These are phyloP conservation scores for Aspergillus neoniger DNA, from an alignment of 2,329 filamentous ascomycete genomes.

Conservation along the genomic window DNA sequence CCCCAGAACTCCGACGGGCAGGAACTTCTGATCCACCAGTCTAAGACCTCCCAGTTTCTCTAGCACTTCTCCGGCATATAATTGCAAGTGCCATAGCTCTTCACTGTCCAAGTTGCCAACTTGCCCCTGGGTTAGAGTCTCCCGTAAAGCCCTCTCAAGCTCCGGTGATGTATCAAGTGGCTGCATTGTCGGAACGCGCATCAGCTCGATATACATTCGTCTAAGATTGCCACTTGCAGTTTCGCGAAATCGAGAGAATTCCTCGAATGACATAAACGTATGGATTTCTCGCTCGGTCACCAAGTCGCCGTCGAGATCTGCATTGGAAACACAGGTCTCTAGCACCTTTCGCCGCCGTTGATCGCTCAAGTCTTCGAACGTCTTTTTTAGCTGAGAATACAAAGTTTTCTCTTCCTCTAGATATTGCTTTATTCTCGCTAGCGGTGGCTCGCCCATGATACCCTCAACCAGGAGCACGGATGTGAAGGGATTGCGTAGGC, in stretches of 20 bases:
- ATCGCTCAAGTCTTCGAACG: constrained; percentile 26
- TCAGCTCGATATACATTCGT: constrained; percentile 28
- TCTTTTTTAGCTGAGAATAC: constrained; percentile 27
- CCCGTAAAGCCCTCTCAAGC: constrained; percentile 23
- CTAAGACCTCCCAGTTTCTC: constrained; percentile 39
- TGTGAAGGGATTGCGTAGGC: constrained; percentile 51
- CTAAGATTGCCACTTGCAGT: constrained; percentile 18
- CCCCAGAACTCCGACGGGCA: constrained; percentile 42
- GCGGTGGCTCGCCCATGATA: constrained; percentile 25
- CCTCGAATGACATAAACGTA: constrained; percentile 40
- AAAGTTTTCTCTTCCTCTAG: constrained; percentile 24
- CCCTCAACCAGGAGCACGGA: constrained; percentile 43
- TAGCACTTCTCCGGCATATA: constrained; percentile 38
- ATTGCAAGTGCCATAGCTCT: constrained; percentile 38
- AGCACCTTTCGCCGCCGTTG: background rate
- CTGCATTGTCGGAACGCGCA: constrained; percentile 23
- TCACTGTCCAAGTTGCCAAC: constrained; percentile 11
- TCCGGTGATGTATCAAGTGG: constrained; percentile 22
- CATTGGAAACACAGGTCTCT: background rate
- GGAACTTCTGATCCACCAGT: constrained; percentile 43
- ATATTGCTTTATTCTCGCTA: constrained; percentile 26
- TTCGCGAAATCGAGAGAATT: constrained; percentile 39
- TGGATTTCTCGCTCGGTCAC: constrained; percentile 20
- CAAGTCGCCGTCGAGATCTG: background rate
- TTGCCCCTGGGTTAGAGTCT: constrained; percentile 8